Evolutionary conservation across 345 rosid species (phyloP).

Genomic region (Eucalyptus rudis): DNA sequence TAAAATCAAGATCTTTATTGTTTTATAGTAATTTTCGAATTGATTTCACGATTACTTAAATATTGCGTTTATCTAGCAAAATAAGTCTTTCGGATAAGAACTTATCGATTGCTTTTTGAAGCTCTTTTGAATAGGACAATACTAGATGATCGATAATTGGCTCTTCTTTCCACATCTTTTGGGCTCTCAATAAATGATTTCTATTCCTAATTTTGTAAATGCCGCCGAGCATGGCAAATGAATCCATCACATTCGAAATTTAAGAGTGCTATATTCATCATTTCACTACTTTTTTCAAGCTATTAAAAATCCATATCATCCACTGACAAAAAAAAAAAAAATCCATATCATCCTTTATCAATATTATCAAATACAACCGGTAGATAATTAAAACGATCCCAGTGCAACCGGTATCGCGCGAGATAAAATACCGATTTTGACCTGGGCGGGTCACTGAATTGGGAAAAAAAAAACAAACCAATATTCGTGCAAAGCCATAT

Average conservation of each 20-base stretch:
- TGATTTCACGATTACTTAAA: neutral
- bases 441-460: neutral
- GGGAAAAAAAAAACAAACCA: neutral
- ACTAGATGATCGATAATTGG: fast-evolving
- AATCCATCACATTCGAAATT: fast-evolving
- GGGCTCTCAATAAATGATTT: fast-evolving
- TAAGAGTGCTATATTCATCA: neutral
- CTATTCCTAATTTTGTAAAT: neutral
- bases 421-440: neutral
- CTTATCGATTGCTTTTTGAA: no score
- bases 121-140: neutral
- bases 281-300: neutral
- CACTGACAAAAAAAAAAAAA: no score
- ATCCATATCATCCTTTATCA: neutral
- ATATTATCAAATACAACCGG: neutral
- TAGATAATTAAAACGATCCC: neutral
- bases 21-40: neutral
- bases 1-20: neutral
- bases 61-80: neutral
- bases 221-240: neutral
- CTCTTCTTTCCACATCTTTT: neutral
- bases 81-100: fast-evolving
- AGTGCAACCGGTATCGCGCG: fast-evolving
- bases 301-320: no score
- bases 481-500: neutral